Evolutionary conservation across 2,329 filamentous ascomycete genomes (phyloP), one percentile per base, ranked within the genome.

Genomic region (Emmonsiellopsis sp.): DNA sequence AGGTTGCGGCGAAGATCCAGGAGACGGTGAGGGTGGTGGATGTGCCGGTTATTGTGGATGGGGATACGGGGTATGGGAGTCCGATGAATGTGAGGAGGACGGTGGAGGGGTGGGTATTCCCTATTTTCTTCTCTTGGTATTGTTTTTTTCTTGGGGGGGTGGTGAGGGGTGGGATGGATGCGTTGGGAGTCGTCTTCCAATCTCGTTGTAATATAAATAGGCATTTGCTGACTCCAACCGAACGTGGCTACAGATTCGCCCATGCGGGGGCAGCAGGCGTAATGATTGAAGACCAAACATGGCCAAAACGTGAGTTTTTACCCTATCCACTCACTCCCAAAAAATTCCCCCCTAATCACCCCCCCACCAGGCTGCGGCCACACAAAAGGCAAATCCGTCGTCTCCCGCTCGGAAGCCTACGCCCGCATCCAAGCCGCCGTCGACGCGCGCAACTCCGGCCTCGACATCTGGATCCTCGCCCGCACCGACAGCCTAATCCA

Each of bases 211-310:
- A 26, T 26, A 26, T 5, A 26, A 26, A 40, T 4, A 7, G 37
- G 15, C 37, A 11, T 40, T 40, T 6, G 15, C 37, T 40, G 15
- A 40, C 37, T 11, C 37, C 11, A 11, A 11, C 37, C 10, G 43
- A 30, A 13, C 11, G 3, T 15, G 20, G 20, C 20, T 4, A 26
- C 20, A 45, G 20, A 45, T 54, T 51, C 57, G 73, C 74, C 0
- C 57, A 62, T 4, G 73, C 73, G 1, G 73, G 67, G 0, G 67
- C 67, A 1, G 67, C 67, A 4, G 67, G 68, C 0, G 54, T 70
- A 10, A 71, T 70, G 72, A 74, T 77, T 52, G 74, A 77, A 53
- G 73, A 76, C 52, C 74, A 76, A 56, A 74, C 71, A 0, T 77
- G 74, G 74, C 74, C 75, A 6, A 77, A 77, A 53, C 61, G 74